Percentiles rank a stretch among this genome's conserved stretches.
phyloP scores from a whole-genome alignment of 352 stramenopile species.

The Pythium sp. region DNA sequence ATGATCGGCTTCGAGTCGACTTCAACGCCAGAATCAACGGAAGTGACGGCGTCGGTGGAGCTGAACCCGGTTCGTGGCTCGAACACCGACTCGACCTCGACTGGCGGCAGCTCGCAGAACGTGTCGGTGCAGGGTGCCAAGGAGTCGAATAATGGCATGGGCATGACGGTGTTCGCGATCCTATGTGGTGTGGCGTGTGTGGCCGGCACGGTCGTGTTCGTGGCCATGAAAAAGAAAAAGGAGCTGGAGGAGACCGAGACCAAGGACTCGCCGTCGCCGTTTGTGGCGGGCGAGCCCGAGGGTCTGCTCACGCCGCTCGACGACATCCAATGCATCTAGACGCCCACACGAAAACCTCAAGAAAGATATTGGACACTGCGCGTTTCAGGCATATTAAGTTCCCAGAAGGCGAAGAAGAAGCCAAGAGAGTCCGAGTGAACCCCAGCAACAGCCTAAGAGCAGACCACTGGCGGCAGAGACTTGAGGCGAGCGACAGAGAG shows the following conservation, averaged over 20 bases:
- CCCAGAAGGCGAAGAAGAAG: not conserved
- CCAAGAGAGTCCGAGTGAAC: not conserved
- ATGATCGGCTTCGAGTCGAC: not conserved
- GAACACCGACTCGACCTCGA: not conserved
- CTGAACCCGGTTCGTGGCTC: conserved; percentile 5
- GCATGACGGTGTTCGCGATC: conserved; percentile 16
- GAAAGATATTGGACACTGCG: not conserved
- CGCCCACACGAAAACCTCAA: not conserved
- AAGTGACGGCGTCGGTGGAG: conserved; percentile 4
- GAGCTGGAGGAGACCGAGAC: conserved; percentile 25
- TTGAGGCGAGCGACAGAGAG: not conserved
- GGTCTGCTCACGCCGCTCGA: conserved; percentile 37
- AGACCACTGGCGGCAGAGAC: not conserved
- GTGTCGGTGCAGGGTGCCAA: conserved; percentile 7
- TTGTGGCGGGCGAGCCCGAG: conserved; percentile 13
- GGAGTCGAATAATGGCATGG: not conserved
- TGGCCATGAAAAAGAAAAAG: conserved; percentile 36
- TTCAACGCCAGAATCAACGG: not conserved
- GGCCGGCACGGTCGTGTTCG: conserved; percentile 21
- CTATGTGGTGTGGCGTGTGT: conserved; percentile 21
- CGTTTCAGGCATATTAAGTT: not conserved
- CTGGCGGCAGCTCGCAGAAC: conserved; percentile 10
- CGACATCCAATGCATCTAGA: conserved; percentile 30
- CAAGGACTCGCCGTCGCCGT: conserved; percentile 14
- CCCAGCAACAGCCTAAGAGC: not conserved